Percentiles rank a stretch among this genome's conserved stretches.
Evolutionary conservation across 2,329 filamentous ascomycete species (phyloP).

Genomic region (Aspergillus persii): DNA sequence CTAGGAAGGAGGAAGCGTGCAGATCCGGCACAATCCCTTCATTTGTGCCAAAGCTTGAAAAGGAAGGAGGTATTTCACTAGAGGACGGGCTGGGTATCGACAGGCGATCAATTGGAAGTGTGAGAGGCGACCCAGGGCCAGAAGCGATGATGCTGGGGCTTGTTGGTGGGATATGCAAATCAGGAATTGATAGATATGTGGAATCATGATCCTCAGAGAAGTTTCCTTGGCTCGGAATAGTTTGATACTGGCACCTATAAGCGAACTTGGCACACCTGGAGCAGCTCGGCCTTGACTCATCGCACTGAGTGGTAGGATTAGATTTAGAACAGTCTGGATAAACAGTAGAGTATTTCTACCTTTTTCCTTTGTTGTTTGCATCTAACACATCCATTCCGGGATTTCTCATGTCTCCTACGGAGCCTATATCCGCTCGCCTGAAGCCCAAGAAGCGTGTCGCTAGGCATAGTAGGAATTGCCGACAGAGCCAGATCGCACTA

Average conservation of each 20-base stretch:
- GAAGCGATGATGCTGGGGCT: not conserved
- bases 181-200: not conserved
- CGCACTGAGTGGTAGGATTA: constrained; percentile 29
- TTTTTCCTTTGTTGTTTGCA: constrained; percentile 39
- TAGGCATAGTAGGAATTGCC: constrained; percentile 3
- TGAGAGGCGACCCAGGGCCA: not conserved
- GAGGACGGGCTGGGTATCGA: constrained; percentile 8
- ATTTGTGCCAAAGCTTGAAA: not conserved
- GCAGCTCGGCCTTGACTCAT: constrained; percentile 34
- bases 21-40: not conserved
- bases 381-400: constrained; percentile 33
- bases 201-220: constrained; percentile 5
- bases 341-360: constrained; percentile 18
- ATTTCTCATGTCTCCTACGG: constrained; percentile 31
- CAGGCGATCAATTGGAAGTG: constrained; percentile 7
- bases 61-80: constrained; percentile 1
- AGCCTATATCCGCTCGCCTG: constrained; percentile 13
- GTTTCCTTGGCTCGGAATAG: not conserved
- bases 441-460: not conserved
- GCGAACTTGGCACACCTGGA: constrained; percentile 33
- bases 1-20: constrained; percentile 8
- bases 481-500: not conserved
- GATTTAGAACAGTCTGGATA: not conserved
- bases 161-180: not conserved
- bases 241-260: constrained; percentile 30